Evolutionary conservation across 2,329 filamentous ascomycete species (phyloP).

Genomic region (Trichoderma sp.): DNA sequence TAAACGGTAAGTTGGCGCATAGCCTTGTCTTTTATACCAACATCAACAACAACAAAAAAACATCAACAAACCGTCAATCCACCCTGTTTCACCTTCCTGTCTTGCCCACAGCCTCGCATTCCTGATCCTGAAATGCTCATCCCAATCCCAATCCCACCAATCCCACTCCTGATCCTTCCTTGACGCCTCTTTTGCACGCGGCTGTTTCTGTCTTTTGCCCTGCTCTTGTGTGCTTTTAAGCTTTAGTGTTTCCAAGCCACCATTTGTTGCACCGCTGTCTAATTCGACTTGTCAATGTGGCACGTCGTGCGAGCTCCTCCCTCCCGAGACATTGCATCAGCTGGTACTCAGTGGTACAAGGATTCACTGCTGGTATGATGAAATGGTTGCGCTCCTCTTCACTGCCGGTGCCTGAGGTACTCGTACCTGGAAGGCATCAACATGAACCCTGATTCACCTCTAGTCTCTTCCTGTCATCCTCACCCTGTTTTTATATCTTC

Average conservation of each 20-base stretch:
- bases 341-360: conserved; percentile 9
- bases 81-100: not conserved
- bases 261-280: not conserved
- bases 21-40: not conserved
- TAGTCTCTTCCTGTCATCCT: not conserved
- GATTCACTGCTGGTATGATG: not conserved
- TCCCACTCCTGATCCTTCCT: not conserved
- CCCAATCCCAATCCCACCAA: not conserved
- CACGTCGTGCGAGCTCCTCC: conserved; percentile 1
- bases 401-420: not conserved
- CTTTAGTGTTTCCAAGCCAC: conserved; percentile 11
- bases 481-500: not conserved
- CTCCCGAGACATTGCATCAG: conserved; percentile 15
- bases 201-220: not conserved
- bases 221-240: not conserved
- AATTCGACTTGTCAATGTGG: not conserved
- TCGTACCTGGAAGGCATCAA: not conserved
- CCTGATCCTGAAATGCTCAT: not conserved
- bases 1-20: conserved; percentile 3
- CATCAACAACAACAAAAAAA: not conserved
- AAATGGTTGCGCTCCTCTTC: not conserved
- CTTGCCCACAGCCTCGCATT: conserved; percentile 7
- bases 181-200: not conserved
- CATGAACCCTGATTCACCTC: not conserved
- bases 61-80: not conserved